A percentile compares a stretch with the other conserved stretches of the same genome.
phyloP scores from a whole-genome alignment of 768 basidiomycete genomes.

The Amanita rimosa region DNA sequence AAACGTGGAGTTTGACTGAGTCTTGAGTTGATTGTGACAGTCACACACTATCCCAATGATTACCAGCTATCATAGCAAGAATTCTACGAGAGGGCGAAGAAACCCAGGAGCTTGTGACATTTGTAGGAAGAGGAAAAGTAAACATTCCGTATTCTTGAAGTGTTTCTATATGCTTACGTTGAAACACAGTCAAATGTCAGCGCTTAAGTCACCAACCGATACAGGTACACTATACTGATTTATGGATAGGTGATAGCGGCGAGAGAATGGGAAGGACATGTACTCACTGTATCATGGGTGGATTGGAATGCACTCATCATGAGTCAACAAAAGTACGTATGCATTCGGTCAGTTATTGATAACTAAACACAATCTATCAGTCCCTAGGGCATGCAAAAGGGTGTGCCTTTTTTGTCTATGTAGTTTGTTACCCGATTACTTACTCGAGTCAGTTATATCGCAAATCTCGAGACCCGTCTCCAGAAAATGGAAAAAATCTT shows the following conservation, averaged over 20 bases:
- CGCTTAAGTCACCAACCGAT: background rate
- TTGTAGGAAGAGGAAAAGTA: too few species aligned
- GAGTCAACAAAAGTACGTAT: slow-evolving; percentile 55
- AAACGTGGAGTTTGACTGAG: too few species aligned
- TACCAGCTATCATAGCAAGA: background rate
- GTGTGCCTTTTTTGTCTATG: slow-evolving; percentile 16
- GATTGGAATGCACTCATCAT: slow-evolving; percentile 54
- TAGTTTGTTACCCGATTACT: slow-evolving; percentile 19
- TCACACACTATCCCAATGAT: background rate
- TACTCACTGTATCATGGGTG: slow-evolving; percentile 51
- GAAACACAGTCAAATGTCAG: slow-evolving; percentile 14
- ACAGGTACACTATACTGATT: background rate
- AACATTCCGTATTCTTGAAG: too few species aligned
- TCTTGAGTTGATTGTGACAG: too few species aligned
- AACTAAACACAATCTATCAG: slow-evolving; percentile 12
- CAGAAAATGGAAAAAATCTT: slow-evolving; percentile 57
- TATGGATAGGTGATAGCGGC: slow-evolving; percentile 50
- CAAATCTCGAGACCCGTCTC: slow-evolving; percentile 48
- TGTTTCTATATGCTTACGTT: too few species aligned
- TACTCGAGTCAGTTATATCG: slow-evolving; percentile 38
- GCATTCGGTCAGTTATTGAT: background rate
- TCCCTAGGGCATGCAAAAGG: slow-evolving; percentile 55
- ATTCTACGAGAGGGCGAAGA: slow-evolving; percentile 28
- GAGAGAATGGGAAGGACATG: slow-evolving; percentile 53
- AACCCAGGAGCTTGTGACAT: too few species aligned